Base-by-base conservation (phyloP, 129 eudicot genomes). In the Flaveria linearis region DNA sequence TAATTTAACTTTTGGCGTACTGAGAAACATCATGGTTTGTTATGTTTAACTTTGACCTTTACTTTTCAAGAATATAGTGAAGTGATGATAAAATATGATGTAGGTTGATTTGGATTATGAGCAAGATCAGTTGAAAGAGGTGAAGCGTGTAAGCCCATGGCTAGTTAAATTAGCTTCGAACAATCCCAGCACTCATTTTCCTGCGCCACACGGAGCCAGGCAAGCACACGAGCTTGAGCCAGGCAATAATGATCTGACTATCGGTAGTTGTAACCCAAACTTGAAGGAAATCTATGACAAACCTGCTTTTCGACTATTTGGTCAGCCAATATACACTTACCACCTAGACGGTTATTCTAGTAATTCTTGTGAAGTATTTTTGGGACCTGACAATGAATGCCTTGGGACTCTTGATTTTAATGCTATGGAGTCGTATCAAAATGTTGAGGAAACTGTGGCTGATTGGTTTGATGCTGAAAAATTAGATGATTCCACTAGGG, bases 101-200 rank as follows among this genome's bases (percentile, higher is more conserved):
- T 86, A 91, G 97, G 97, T 91, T 70, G 80, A 87, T n/a, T 91
- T 92, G 95, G 55, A 14, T 50, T 92, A 91, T 78, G 95, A 91
- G 80, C 95, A 91, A 3, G 92, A 88, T 43, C 78, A 88, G 41
- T 78, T 88, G 62, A 92, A 89, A 75, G 89, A 85, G 56, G 96
- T 91, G 82, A 89, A 89, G 85, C 62, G 89, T 65, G 96, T 89
- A 53, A 92, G 85, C 89, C 96, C 96, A 25, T 91, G 97, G 97
- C 75, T 88, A 28, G 97, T 91, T 20, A 92, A 91, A 51, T 52
- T 85, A 77, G 90, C 85, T 47, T 86, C 95, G 3, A 87, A 84
- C 74, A 78, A 85, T 85, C 96, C 95, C 58, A 52, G 22, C 90
- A 83, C 87, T 80, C 84, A n/a, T n/a, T 6, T 17, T 53, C 60